phyloP scores from a whole-genome alignment of 2,329 filamentous ascomycete genomes.

The Ramularia endophylla region DNA sequence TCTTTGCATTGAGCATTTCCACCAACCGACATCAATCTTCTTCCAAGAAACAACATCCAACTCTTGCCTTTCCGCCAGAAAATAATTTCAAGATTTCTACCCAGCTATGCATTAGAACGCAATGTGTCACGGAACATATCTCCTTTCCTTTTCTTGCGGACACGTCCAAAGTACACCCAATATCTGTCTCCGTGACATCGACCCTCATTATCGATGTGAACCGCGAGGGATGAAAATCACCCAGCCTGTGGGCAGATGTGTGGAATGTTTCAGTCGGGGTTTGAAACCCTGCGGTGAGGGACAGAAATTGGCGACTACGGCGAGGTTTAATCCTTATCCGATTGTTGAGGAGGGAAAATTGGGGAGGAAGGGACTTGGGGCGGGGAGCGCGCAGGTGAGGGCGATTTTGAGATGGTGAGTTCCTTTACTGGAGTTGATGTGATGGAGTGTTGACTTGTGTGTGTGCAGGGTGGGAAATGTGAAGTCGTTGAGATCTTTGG shows the following conservation, averaged over 20 bases:
- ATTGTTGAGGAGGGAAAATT: neutral
- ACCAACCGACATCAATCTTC: conserved; percentile 12
- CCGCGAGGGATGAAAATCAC: conserved; percentile 20
- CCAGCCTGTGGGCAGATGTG: conserved; percentile 16
- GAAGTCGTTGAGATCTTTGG: too few species aligned
- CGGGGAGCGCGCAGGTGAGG: too few species aligned
- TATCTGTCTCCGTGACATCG: conserved; percentile 18
- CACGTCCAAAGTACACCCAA: conserved; percentile 15
- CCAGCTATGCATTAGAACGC: too few species aligned
- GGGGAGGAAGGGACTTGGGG: too few species aligned
- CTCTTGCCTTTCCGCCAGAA: too few species aligned
- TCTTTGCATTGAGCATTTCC: neutral
- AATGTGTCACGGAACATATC: conserved; percentile 12
- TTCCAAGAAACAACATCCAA: too few species aligned
- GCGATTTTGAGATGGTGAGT: too few species aligned
- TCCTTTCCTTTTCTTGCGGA: conserved; percentile 18
- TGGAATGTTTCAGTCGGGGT: conserved; percentile 18
- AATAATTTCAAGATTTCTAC: too few species aligned
- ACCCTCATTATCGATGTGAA: conserved; percentile 19
- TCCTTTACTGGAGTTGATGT: too few species aligned
- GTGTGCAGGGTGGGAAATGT: too few species aligned
- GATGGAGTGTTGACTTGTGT: too few species aligned
- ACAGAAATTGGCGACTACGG: conserved; percentile 15
- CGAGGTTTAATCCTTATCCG: conserved; percentile 14
- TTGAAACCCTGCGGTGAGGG: conserved; percentile 12